Evolutionary conservation across 345 rosid genomes (phyloP), one percentile per base, ranked within the genome.

Genomic region (Arabidopsis suecica): DNA sequence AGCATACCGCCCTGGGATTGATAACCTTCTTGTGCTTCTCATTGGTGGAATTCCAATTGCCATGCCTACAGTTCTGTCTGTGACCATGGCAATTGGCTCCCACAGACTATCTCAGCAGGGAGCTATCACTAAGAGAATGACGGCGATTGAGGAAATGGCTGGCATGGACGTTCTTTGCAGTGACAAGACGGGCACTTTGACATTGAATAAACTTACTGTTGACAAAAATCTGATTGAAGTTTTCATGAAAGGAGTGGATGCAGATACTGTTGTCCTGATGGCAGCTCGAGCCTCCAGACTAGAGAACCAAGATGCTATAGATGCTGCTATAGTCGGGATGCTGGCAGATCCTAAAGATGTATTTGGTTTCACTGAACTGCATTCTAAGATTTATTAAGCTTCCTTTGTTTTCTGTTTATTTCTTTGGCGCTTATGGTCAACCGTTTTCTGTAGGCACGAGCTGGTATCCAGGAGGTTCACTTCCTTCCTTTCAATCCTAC

Each of bases 141-240:
- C 98, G 51, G 97, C 97, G 44, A 94, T 94, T 50, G 98, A 94
- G 79, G 97, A 91, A 82, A 91, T 94, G 98, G 98, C 98, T 14
- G 98, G 97, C 79, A 93, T 93, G 98, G 98, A 93, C 76, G 98
- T 93, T 72, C 98, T 93, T 75, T 91, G 97, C 82, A 91, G 98
- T 81, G 98, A 94, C 82, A 94, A 94, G 83, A 94, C 98, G 3
- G 97, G 98, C 69, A 91, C 98, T 10, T 75, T 91, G 80, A 91
- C 98, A 6, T 75, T 94, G 79, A 94, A 94, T 87, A 91, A 86
- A 70, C 96, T 94, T 41, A 86, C 97, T 6, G 97, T 94, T 12
- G 98, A 94, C 86, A 94, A 88, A 71, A 94, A 85, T 80, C 95
- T 94, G n/a, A 58, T 94, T 18, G 97, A 94, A 96, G 97, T 94